phyloP scores from a whole-genome alignment of 305 asterid species.

The Nicotiana rustica region DNA sequence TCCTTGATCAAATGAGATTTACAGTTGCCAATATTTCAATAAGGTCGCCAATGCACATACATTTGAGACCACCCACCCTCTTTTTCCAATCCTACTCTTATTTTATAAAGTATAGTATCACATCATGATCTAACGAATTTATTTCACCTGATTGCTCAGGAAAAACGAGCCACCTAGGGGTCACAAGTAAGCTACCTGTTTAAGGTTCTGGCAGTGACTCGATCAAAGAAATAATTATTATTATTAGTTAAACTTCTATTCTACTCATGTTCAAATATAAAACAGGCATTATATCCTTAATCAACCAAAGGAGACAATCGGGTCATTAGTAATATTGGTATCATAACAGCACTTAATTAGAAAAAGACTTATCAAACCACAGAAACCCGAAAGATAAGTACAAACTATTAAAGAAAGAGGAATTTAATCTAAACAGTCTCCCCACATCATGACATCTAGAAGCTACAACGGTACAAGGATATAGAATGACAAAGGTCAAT shows the following conservation, averaged over 20 bases:
- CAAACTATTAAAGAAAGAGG: neutral
- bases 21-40: slow-evolving; percentile 14
- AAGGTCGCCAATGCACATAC: neutral
- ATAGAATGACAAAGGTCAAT: neutral
- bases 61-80: neutral
- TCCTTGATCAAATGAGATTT: neutral
- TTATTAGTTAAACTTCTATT: neutral
- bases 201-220: neutral
- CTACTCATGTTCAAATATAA: neutral
- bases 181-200: neutral
- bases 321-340: neutral
- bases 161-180: slow-evolving; percentile 13
- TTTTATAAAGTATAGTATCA: neutral
- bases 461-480: neutral
- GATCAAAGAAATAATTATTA: neutral
- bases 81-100: neutral
- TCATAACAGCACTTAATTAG: neutral
- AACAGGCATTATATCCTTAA: slow-evolving; percentile 13
- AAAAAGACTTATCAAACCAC: neutral
- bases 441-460: neutral
- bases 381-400: neutral
- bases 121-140: neutral
- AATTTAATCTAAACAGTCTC: neutral
- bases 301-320: neutral
- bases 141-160: neutral